These are phyloP conservation scores for Spizellomyces punctatus DNA, from an alignment of 192 early-diverging fungal species.

Conservation along the genomic window DNA sequence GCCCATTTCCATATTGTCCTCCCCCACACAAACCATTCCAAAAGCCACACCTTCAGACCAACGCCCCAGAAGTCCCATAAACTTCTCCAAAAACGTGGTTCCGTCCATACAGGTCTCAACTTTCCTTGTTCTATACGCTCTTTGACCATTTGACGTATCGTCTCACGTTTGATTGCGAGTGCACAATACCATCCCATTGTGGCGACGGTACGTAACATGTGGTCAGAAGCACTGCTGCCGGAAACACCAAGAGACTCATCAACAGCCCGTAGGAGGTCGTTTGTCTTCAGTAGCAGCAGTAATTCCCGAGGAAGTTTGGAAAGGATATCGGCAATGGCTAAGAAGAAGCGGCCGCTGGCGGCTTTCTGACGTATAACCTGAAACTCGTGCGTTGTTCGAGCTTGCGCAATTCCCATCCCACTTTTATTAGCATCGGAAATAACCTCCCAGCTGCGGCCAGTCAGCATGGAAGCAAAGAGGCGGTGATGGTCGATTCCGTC, in stretches of 20 bases:
- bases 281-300: slow-evolving; percentile 87
- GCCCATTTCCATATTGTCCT: not conserved
- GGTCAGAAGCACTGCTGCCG: not conserved
- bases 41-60: slow-evolving; percentile 14
- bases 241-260: slow-evolving; percentile 49
- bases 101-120: slow-evolving; percentile 14
- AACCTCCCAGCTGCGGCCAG: slow-evolving; percentile 81
- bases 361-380: slow-evolving; percentile 59
- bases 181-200: slow-evolving; percentile 52
- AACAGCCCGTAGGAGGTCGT: slow-evolving; percentile 78
- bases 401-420: slow-evolving; percentile 34
- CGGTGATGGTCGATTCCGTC: slow-evolving; percentile 79
- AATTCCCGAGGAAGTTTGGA: slow-evolving; percentile 84
- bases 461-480: slow-evolving; percentile 86
- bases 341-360: slow-evolving; percentile 54
- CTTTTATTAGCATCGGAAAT: slow-evolving; percentile 44
- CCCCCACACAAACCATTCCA: slow-evolving; percentile 14
- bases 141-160: slow-evolving; percentile 16
- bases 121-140: slow-evolving; percentile 1
- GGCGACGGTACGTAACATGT: slow-evolving; percentile 36
- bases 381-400: slow-evolving; percentile 51
- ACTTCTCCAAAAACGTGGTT: slow-evolving; percentile 8
- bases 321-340: slow-evolving; percentile 78
- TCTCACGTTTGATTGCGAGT: slow-evolving; percentile 26
- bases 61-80: slow-evolving; percentile 18